Base-by-base conservation (phyloP, 129 eudicot species). In the Lonicera japonica region DNA sequence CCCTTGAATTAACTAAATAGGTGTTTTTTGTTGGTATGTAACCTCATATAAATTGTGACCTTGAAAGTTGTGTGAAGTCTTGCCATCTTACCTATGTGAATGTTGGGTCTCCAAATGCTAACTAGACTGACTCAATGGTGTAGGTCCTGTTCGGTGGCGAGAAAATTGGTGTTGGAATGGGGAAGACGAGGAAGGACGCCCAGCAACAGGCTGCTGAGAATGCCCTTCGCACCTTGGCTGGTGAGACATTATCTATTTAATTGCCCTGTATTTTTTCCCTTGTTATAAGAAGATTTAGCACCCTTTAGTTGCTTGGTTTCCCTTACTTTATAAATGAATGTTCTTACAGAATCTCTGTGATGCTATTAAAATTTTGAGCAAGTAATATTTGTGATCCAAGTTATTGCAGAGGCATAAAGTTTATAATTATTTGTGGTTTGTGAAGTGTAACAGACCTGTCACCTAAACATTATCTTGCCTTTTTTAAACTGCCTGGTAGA, bases 181-280 rank as follows among this genome's bases (percentile, higher is more conserved):
- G 97, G 1, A 90, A 81, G 79, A 86, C 91, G 8, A 72, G 89
- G 72, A 90, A 86, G 58, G 97, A 90, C 64, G 97, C 97, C 19
- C 97, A 83, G 58, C 92, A 86, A 56, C 95, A 86, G 82, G 97
- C 95, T 70, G 97, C 97, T 18, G 95, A 76, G 56, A 83, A 80
- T 74, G 97, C 97, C 43, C 95, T 90, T 67, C 95, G 70, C 41
- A 58, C 64, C 73, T 72, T 90, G 65, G 97, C 97, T 66, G 97
- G 95, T 89, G 53, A 81, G 71, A 41, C 22, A 9, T 41, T 52
- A 12, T 39, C 13, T 20, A 12, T 8, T 45, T 22, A 7, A 4
- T 36, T 41, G 39, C 29, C 23, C 11, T 16, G 8, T 14, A 39
- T 20, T 60, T 29, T 21, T 57, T 11, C 10, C 43, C 43, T 25